Evolutionary conservation across 108 stramenopile species (phyloP), one percentile per base, ranked within the genome.

Genomic region (Skeletonema potamos): DNA sequence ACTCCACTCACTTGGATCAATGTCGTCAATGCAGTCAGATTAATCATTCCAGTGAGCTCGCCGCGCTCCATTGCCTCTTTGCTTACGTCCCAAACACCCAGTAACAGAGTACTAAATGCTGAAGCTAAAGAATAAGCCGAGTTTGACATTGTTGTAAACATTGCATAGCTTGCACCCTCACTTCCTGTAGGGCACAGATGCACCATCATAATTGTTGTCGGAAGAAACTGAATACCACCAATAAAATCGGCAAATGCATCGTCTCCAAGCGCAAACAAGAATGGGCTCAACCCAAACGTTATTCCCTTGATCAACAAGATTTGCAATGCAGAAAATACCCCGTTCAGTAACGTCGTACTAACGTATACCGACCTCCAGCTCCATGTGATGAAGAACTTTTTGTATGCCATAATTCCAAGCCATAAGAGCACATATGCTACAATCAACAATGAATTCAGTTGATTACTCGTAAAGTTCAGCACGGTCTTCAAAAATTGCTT

Each of bases 221-320:
- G 91, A 27, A 91, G 65, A 54, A 91, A 92, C 66, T 92, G 91
- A 32, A 92, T 81, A 0, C 91, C 91, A 7, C 59, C 62, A 63
- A 90, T 85, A 61, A 94, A 92, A 59, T 94, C 93, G 17, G 88
- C 82, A 76, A 94, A 90, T 10, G 85, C 89, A 68, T 94, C 93
- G 70, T 94, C 93, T 13, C 93, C 93, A 59, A 94, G 67, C 1
- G 93, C 91, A 82, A 94, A 94, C 26, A 72, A 74, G 61, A 90
- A 94, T 36, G 78, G 76, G 27, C 84, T 74, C 11, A 94, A 27
- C 6, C 93, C 93, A 76, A 94, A 92, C 15, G 93, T 92, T 33
- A 86, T 83, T 20, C 87, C 91, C 29, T 82, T 55, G 29, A 94
- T 92, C 69, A 94, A 62, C 29, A 94, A 58, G 18, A 94, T 75